A percentile compares a stretch with the other conserved stretches of the same genome.
Evolutionary conservation across 148 eudicot genomes (phyloP).

Genomic region (Heliosperma pusillum): DNA sequence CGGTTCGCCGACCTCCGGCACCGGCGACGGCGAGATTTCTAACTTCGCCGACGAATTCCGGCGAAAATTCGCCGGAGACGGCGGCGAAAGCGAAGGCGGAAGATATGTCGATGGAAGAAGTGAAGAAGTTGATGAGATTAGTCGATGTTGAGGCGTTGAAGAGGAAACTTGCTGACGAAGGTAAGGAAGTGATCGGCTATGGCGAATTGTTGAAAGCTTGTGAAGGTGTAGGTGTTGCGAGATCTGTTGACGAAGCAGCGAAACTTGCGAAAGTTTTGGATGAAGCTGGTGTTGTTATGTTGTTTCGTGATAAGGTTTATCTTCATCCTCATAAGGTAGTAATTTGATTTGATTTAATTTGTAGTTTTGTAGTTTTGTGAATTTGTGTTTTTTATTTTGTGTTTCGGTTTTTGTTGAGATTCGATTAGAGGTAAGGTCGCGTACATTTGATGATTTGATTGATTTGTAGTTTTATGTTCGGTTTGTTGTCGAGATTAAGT

Average conservation of each 20-base stretch:
- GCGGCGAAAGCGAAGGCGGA: not conserved
- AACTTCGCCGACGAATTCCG: not conserved
- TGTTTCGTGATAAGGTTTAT: slow-evolving; percentile 75
- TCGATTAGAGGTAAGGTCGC: not conserved
- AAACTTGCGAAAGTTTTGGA: slow-evolving; percentile 63
- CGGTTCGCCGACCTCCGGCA: not conserved
- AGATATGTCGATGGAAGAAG: slow-evolving; percentile 53
- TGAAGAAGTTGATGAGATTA: slow-evolving; percentile 68
- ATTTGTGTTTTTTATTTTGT: too few species aligned
- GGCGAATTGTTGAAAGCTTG: slow-evolving; percentile 61
- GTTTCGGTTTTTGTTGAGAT: too few species aligned
- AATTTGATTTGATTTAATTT: too few species aligned
- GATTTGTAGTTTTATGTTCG: too few species aligned
- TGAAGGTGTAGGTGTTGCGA: slow-evolving; percentile 63
- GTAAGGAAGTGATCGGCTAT: slow-evolving; percentile 65
- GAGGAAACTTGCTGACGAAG: slow-evolving; percentile 61
- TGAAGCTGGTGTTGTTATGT: slow-evolving; percentile 81
- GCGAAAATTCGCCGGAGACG: not conserved
- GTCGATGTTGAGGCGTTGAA: slow-evolving; percentile 75
- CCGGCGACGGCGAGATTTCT: not conserved
- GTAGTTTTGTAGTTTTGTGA: too few species aligned
- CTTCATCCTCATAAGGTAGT: slow-evolving; percentile 85
- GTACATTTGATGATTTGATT: not conserved
- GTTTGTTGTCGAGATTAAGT: not conserved
- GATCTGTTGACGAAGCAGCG: slow-evolving; percentile 57